A percentile compares a stretch with the other conserved stretches of the same genome.
Conservation (phyloP, 2,329 filamentous ascomycete genomes). For the Stenocarpella maydis region DNA sequence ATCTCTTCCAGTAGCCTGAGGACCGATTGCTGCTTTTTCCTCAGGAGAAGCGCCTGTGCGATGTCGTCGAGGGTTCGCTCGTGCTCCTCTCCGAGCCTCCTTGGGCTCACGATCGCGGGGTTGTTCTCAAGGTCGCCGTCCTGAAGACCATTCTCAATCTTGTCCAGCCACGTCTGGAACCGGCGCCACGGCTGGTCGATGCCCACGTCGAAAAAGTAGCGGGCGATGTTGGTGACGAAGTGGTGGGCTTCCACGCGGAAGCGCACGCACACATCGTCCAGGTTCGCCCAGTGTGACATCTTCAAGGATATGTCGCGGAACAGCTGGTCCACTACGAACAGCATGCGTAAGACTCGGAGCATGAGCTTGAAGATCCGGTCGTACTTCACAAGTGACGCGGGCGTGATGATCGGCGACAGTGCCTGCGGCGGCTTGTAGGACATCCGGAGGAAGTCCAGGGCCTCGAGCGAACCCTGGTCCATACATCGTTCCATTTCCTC, state of each 20-base stretch:
- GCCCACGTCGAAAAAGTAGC: conserved; percentile 83
- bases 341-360: conserved; percentile 78
- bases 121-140: conserved; percentile 44
- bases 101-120: conserved; percentile 60
- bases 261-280: conserved; percentile 56
- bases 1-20: conserved; percentile 79
- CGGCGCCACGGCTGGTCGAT: conserved; percentile 76
- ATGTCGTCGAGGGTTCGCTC: conserved; percentile 79
- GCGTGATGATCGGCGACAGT: conserved; percentile 77
- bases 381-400: conserved; percentile 76
- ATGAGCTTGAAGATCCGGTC: conserved; percentile 85
- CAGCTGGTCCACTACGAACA: conserved; percentile 75
- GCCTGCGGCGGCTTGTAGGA: conserved; percentile 82
- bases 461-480: conserved; percentile 82
- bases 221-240: conserved; percentile 75
- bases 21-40: conserved; percentile 77
- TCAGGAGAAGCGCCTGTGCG: conserved; percentile 75
- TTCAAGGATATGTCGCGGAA: conserved; percentile 61
- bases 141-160: conserved; percentile 57
- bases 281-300: conserved; percentile 31
- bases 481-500: conserved; percentile 85
- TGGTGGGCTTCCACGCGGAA: conserved; percentile 83
- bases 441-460: conserved; percentile 90
- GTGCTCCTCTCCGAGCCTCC: conserved; percentile 73
- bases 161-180: conserved; percentile 72